Conservation (phyloP, 2,329 filamentous ascomycete genomes). For the Claviceps africana region DNA sequence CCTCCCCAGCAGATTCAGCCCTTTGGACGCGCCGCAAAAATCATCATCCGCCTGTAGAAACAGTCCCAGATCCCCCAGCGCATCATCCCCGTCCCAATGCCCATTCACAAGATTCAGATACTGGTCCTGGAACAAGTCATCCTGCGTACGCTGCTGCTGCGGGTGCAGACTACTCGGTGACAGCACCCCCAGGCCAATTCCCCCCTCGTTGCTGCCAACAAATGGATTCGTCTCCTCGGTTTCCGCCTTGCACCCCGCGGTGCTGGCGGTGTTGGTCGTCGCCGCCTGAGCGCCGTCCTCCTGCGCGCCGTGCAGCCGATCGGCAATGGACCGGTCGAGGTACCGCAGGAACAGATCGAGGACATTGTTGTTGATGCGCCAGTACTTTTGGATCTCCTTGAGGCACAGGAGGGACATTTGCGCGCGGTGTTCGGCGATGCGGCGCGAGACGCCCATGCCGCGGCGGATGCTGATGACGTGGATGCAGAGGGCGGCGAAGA, state of each 20-base stretch:
- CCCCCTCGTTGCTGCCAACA: background rate
- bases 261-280: background rate
- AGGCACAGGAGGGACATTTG: constrained; percentile 24
- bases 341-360: constrained; percentile 25
- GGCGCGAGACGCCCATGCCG: constrained; percentile 17
- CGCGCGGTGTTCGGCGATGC: constrained; percentile 23
- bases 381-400: constrained; percentile 26
- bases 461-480: constrained; percentile 23
- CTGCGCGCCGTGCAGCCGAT: constrained; percentile 16
- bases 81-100: constrained; percentile 23
- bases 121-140: constrained; percentile 20
- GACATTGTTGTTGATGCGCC: constrained; percentile 25
- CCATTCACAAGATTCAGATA: constrained; percentile 22
- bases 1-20: constrained; percentile 16
- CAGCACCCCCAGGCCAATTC: background rate
- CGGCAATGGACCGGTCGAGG: constrained; percentile 23
- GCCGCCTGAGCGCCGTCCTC: constrained; percentile 3
- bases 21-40: constrained; percentile 13
- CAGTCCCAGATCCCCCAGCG: constrained; percentile 19
- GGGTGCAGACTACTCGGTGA: background rate
- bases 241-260: background rate
- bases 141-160: constrained; percentile 9
- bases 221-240: constrained; percentile 1
- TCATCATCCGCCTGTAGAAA: constrained; percentile 20
- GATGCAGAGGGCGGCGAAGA: constrained; percentile 25